Base-by-base conservation (phyloP, 1,139 yeast genomes). In the Yamadazyma atlantica region DNA sequence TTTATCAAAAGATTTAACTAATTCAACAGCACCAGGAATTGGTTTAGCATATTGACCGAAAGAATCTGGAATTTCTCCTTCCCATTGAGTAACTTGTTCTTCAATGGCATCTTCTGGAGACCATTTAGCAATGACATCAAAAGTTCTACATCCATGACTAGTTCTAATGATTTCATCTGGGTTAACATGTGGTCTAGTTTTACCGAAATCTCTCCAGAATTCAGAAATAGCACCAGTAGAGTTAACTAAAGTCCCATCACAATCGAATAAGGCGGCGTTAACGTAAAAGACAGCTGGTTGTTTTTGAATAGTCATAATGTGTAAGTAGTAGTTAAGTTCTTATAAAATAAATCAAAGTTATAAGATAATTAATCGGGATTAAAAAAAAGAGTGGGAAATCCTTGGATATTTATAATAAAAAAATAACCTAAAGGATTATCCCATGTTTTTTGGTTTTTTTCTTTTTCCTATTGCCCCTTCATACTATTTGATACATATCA, bases 221-320 rank as follows among this genome's bases (percentile, higher is more conserved):
- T 79, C 84, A 57, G 86, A 87, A 49, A 86, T 84, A 42, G 94
- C 88, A 42, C 81, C 82, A 44, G 90, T 85, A 29, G 95, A 84
- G 58, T 83, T 80, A 57, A 86, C 86, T 55, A 86, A 71, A 29
- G 95, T 86, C 39, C 95, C 95, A 57, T 86, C 95, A 40, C 89
- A 80, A 60, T 86, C 95, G 60, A 86, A 85, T 49, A 85, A 75
- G 49, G 71, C 76, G 48, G 75, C 75, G 55, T 70, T 58, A 48
- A 69, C 69, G 60, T 66, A 61, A 45, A 71, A 71, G 46, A 62
- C 57, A 51, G 75, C 75, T 40, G 75, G 75, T 62, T 67, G 68
- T 56, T 67, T 66, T 41, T 45, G 47, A 37, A 47, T 42, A 18
- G 60, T 56, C 60, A 56, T 56, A 27, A 21, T 49, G 29, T 12